Conservation (phyloP, 768 basidiomycete species). For the Macrolepiota dolichaula region DNA sequence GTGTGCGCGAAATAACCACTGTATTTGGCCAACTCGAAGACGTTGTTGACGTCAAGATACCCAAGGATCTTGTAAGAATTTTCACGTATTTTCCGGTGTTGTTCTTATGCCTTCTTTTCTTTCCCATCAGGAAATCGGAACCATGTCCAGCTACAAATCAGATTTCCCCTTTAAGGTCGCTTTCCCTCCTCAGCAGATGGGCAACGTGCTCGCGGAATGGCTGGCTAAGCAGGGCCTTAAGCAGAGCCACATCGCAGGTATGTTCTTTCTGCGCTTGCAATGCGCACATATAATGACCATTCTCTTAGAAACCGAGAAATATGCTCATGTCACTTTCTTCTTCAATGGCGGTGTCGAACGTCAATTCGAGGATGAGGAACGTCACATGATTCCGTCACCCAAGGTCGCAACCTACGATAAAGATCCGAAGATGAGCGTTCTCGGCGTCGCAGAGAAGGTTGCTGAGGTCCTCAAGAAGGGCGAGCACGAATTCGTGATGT, state of each 20-base stretch:
- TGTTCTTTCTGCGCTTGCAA: conserved; percentile 5
- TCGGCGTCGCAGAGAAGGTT: conserved; percentile 89
- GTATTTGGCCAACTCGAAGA: conserved; percentile 82
- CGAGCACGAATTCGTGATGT: conserved; percentile 90
- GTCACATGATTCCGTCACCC: conserved; percentile 87
- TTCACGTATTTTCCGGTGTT: neutral
- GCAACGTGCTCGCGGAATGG: conserved; percentile 94
- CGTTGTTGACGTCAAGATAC: conserved; percentile 79
- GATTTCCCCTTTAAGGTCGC: conserved; percentile 89
- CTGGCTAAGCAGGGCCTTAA: conserved; percentile 73
- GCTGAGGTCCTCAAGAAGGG: conserved; percentile 71
- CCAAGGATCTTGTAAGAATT: conserved; percentile 68
- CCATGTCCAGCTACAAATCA: conserved; percentile 91
- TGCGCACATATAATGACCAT: neutral
- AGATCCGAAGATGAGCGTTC: conserved; percentile 86
- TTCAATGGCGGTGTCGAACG: conserved; percentile 97
- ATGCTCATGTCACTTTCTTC: conserved; percentile 97
- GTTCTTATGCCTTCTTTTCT: neutral
- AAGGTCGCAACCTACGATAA: conserved; percentile 95
- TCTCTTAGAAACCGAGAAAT: conserved; percentile 86
- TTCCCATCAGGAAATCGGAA: conserved; percentile 66
- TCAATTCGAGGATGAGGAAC: conserved; percentile 79
- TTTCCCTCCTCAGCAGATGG: conserved; percentile 93
- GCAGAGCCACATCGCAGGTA: conserved; percentile 87
- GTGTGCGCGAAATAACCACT: conserved; percentile 87